phyloP scores from a whole-genome alignment of 495 filamentous ascomycete genomes.

The Lophium mytilinum region DNA sequence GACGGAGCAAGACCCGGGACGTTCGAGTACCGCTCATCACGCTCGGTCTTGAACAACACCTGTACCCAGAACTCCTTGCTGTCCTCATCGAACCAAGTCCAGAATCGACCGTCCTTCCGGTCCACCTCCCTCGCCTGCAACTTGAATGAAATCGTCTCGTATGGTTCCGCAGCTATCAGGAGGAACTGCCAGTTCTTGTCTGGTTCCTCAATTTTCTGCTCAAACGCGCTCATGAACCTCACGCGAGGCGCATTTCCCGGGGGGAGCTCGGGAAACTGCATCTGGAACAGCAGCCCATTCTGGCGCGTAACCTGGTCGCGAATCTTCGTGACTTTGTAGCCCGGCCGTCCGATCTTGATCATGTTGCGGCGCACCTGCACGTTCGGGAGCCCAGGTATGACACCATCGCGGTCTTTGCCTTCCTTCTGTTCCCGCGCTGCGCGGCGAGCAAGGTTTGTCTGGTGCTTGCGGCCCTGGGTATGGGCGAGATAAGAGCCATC shows the following conservation, averaged over 20 bases:
- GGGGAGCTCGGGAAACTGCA: constrained; percentile 90
- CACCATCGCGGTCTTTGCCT: constrained; percentile 55
- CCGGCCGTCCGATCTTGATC: constrained; percentile 95
- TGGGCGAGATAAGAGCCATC: constrained; percentile 98
- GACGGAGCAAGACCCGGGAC: constrained; percentile 78
- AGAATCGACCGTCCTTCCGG: constrained; percentile 74
- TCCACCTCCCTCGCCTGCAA: constrained; percentile 92
- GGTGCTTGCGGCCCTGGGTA: constrained; percentile 97
- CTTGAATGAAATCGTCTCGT: constrained; percentile 96
- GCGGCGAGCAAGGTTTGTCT: constrained; percentile 95
- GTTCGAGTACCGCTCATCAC: constrained; percentile 89
- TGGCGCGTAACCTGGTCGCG: constrained; percentile 86
- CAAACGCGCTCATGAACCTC: constrained; percentile 94
- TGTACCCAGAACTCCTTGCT: constrained; percentile 98
- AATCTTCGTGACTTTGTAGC: constrained; percentile 96
- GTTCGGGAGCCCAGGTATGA: constrained; percentile 56
- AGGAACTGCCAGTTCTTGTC: constrained; percentile 93
- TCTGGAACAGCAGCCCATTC: constrained; percentile 83
- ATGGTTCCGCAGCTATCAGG: constrained; percentile 91
- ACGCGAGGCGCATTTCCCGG: constrained; percentile 69
- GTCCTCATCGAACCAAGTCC: constrained; percentile 93
- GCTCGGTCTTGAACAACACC: constrained; percentile 97
- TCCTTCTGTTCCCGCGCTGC: constrained; percentile 92
- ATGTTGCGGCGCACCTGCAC: constrained; percentile 66
- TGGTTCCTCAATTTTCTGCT: constrained; percentile 91